Percentiles rank a stretch among this genome's conserved stretches.
Conservation (phyloP, 208 protist species). For the Wallacemonas rigidus region DNA sequence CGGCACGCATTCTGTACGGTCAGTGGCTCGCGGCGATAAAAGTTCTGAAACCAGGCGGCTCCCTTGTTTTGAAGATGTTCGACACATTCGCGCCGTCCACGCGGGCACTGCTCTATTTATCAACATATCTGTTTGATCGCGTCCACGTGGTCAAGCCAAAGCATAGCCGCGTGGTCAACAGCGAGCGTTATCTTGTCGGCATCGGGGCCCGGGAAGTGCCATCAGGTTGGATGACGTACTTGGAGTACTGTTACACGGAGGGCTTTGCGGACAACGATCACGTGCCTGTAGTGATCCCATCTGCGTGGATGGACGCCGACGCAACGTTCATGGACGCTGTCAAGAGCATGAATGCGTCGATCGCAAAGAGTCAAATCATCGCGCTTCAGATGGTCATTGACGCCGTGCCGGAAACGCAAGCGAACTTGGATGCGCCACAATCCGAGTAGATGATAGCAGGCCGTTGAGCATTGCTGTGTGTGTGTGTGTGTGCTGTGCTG, state of each 20-base stretch:
- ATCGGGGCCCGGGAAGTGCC: constrained; percentile 45
- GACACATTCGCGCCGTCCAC: constrained; percentile 89
- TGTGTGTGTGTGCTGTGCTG: too few relatives aligned
- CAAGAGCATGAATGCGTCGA: constrained; percentile 49
- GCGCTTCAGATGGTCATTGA: constrained; percentile 70
- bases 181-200: constrained; percentile 89
- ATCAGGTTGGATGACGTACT: constrained; percentile 51
- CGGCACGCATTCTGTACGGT: constrained; percentile 80
- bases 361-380: constrained; percentile 58
- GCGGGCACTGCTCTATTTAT: constrained; percentile 75
- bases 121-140: constrained; percentile 78
- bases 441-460: background rate
- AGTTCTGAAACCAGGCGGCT: constrained; percentile 62
- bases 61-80: constrained; percentile 90
- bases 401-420: constrained; percentile 13
- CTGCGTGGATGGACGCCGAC: constrained; percentile 48
- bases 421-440: constrained; percentile 14
- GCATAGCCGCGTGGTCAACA: constrained; percentile 91
- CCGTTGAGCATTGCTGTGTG: too few relatives aligned
- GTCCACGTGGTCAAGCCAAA: constrained; percentile 91
- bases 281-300: constrained; percentile 63
- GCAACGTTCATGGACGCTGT: constrained; percentile 47
- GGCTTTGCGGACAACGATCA: constrained; percentile 69
- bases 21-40: constrained; percentile 85
- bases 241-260: constrained; percentile 53